Percentiles rank a stretch among this genome's conserved stretches.
Evolutionary conservation across 805 yeast species (phyloP).

Genomic region (Saccharomycopsis microspora): DNA sequence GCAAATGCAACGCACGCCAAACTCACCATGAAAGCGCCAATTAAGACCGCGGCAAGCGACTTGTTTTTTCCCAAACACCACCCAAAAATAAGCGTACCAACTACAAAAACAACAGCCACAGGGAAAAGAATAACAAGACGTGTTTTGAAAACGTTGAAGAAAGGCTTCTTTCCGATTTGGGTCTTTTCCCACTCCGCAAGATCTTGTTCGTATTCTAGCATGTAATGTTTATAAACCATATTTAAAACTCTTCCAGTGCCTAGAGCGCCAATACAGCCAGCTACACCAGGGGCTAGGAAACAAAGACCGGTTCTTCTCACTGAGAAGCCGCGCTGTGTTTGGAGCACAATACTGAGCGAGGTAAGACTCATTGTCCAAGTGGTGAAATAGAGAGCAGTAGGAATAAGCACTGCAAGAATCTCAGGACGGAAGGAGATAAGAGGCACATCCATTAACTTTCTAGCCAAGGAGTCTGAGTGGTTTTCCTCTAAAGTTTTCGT

Average conservation of each 20-base stretch:
- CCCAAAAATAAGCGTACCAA: conserved; percentile 45
- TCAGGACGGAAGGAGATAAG: conserved; percentile 14
- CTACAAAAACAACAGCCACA: conserved; percentile 16
- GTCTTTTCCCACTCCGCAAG: conserved; percentile 15
- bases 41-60: conserved; percentile 24
- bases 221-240: conserved; percentile 29
- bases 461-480: background rate
- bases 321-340: conserved; percentile 35
- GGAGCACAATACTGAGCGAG: conserved; percentile 45
- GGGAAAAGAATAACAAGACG: conserved; percentile 10
- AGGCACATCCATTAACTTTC: conserved; percentile 13
- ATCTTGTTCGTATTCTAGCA: conserved; percentile 17
- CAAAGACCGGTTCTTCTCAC: conserved; percentile 56
- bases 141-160: conserved; percentile 4
- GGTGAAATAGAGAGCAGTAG: conserved; percentile 54
- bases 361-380: conserved; percentile 66
- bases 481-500: conserved; percentile 17
- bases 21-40: conserved; percentile 47
- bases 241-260: conserved; percentile 47
- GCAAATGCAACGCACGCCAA: conserved; percentile 44
- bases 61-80: conserved; percentile 46
- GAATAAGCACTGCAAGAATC: conserved; percentile 21
- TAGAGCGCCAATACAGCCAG: conserved; percentile 51
- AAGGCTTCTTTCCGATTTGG: background rate
- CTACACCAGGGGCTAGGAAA: conserved; percentile 65